phyloP scores from a whole-genome alignment of 495 filamentous ascomycete species.

The Aspergillus asperescens region DNA sequence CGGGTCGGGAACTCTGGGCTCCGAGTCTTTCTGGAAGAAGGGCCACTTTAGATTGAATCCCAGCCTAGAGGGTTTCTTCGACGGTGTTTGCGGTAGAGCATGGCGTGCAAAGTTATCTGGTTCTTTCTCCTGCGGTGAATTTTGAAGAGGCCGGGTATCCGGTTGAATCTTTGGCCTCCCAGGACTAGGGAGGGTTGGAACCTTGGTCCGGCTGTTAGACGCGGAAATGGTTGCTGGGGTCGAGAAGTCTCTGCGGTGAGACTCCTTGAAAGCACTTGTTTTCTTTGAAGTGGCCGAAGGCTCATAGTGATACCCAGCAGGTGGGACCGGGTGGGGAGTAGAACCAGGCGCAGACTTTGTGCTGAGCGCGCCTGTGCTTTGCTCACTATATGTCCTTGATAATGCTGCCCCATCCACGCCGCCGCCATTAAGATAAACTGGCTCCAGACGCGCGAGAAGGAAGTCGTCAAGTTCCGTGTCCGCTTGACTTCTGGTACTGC shows the following conservation, averaged over 20 bases:
- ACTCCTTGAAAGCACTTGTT: neutral
- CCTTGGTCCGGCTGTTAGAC: neutral
- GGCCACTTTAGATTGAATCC: constrained; percentile 65
- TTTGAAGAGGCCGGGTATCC: neutral
- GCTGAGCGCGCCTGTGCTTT: constrained; percentile 52
- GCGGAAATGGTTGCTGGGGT: neutral
- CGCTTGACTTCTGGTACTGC: constrained; percentile 46
- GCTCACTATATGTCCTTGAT: constrained; percentile 56
- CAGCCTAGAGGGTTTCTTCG: constrained; percentile 23
- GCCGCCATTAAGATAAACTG: constrained; percentile 80
- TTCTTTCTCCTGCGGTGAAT: neutral
- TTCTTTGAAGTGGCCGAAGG: constrained; percentile 25
- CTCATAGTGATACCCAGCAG: constrained; percentile 32
- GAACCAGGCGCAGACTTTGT: constrained; percentile 40
- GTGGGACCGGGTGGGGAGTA: constrained; percentile 16
- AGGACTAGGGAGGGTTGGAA: constrained; percentile 4
- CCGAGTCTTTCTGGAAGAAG: constrained; percentile 62
- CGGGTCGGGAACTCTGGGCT: constrained; percentile 7
- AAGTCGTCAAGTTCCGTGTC: constrained; percentile 61
- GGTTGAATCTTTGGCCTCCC: neutral
- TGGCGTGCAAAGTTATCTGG: neutral
- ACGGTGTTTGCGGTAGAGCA: neutral
- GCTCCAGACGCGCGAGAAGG: constrained; percentile 71
- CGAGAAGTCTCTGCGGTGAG: constrained; percentile 8
- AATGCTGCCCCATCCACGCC: constrained; percentile 49